Base-by-base conservation (phyloP, 2,329 filamentous ascomycete genomes). In the Metarhizium humberi region DNA sequence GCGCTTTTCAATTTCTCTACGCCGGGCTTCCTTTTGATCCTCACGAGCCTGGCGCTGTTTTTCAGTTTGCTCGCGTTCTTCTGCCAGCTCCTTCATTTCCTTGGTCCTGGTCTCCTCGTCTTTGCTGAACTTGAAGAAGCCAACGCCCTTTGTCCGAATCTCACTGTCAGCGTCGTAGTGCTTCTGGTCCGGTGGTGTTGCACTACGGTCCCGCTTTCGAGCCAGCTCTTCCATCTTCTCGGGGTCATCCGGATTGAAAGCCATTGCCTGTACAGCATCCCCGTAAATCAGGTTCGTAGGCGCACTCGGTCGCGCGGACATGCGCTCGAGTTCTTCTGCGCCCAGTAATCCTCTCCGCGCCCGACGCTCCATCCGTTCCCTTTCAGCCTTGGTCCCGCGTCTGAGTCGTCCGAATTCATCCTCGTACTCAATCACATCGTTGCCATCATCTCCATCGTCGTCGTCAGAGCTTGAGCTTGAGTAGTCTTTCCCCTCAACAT, bases 331-430 rank as follows among this genome's bases (percentile, higher is more conserved):
- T 59, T 88, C 84, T 53, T 84, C 76, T 2, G 77, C 75, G 20
- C 79, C 77, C 3, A 80, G 69, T 2, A 78, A 72, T 7, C 79
- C 75, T 54, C 81, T 80, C 50, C 64, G 64, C 25, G 63, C 64
- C 43, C 78, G 74, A 13, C 82, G 79, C 61, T 87, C 79, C 61
- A 87, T 78, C 6, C 79, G 79, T 45, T 82, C 79, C 16, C 81
- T 84, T 59, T 94, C 82, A 4, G 84, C 80, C 50, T 80, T 80
- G 0, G 89, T 92, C 18, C 87, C 88, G 47, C 75, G 82, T 3
- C 92, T 78, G 14, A 85, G 80, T n/a, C 94, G 86, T 2, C 94
- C 94, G 66, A 95, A 96, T 65, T 97, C 94, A 69, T 99, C 94
- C 53, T 87, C 80, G 67, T 90, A 95, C 61, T 96, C 92, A 5